Percentiles rank a stretch among this genome's conserved stretches.
Conservation (phyloP, 352 stramenopile genomes). For the Globisporangium yorkense region DNA sequence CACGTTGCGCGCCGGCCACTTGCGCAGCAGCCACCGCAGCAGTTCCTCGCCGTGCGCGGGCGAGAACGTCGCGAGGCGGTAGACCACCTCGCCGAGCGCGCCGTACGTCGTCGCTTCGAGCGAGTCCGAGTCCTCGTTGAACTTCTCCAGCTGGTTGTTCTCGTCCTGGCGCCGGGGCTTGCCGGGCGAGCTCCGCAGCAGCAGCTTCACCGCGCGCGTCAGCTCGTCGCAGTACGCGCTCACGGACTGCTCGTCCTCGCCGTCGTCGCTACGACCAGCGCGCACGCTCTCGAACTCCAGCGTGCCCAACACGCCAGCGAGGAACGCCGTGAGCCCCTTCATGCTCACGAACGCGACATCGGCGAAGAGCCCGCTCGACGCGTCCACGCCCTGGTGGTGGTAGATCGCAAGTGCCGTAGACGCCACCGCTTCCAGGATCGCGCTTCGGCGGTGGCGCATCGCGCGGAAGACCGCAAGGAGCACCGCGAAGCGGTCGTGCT, state of each 20-base stretch:
- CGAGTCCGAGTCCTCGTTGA: conserved; percentile 50
- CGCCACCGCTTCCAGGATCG: conserved; percentile 29
- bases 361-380: conserved; percentile 7
- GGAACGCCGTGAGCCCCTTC: conserved; percentile 51
- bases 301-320: conserved; percentile 35
- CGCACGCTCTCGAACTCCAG: conserved; percentile 34
- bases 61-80: conserved; percentile 49
- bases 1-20: conserved; percentile 70
- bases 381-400: conserved; percentile 41
- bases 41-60: conserved; percentile 57
- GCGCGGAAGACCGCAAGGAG: conserved; percentile 46
- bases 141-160: conserved; percentile 62
- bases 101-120: conserved; percentile 60
- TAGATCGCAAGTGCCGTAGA: conserved; percentile 57
- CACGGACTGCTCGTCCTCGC: conserved; percentile 16
- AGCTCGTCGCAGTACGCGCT: conserved; percentile 34
- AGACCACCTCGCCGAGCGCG: conserved; percentile 55
- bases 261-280: conserved; percentile 28
- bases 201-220: conserved; percentile 39
- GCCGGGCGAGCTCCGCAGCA: conserved; percentile 50
- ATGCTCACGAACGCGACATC: conserved; percentile 42
- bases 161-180: conserved; percentile 27
- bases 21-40: conserved; percentile 59
- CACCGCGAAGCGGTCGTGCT: conserved; percentile 62
- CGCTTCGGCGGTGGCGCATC: conserved; percentile 23